Evolutionary conservation across 1,139 yeast genomes (phyloP), one percentile per base, ranked within the genome.

Genomic region (Waltiozyma sp.): DNA sequence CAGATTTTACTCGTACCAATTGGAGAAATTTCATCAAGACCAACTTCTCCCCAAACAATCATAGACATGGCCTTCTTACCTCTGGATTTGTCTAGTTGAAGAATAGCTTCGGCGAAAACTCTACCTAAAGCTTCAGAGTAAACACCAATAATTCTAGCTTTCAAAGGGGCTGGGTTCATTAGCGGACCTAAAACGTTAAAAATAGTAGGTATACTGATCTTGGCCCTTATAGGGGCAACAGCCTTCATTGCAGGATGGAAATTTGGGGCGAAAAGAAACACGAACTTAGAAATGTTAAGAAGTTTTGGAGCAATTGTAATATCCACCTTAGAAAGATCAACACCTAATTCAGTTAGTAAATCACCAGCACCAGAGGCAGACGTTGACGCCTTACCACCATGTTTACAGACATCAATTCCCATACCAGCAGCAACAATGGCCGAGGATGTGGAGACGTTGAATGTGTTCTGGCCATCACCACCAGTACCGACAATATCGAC

Each of bases 401-500:
- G 98, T 46, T 78, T 89, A 60, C 95, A 86, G 16, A 89, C 80
- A 23, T 76, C 74, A 41, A 88, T 62, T 1, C 88, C 88, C 69
- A 86, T 82, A 5, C 98, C 98, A 0, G 96, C 86, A 1, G 89
- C 94, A 5, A 91, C 88, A 42, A 91, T 87, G 0, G 96, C 96
- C 1, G 96, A 72, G 1, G 96, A 86, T 0, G 98, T 91, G 9
- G 95, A 84, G 1, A 91, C 98, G 57, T 91, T 91, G 64, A 91
- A 91, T 0, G 98, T 91, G 59, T 91, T 82, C 59, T 91, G 96
- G 3, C 96, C 96, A 58, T 91, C 98, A 7, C 98, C 98, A 26
- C 98, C 98, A 0, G 98, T 91, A 1, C 98, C 98, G 8, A 91
- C 98, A 37, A 91, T 85, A 62, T 91, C 98, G 16, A 86, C 72